These are phyloP conservation scores for Lagenidium sp. DNA, from an alignment of 352 stramenopile genomes.

Conservation along the genomic window DNA sequence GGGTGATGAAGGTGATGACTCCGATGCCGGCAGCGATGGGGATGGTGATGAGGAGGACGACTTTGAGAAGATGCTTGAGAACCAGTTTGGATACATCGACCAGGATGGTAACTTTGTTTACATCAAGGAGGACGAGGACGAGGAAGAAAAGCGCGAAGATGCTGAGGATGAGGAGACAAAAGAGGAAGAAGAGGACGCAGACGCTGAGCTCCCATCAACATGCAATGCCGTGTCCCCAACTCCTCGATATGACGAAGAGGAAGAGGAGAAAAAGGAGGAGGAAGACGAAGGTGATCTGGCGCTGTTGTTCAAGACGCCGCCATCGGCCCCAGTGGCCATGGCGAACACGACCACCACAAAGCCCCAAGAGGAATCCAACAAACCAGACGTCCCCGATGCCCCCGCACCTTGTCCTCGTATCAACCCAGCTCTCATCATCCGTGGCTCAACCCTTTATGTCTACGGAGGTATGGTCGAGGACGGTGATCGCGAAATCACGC, in stretches of 20 bases:
- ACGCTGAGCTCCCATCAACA: too few relatives aligned
- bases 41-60: slow-evolving; percentile 67
- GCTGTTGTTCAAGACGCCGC: too few relatives aligned
- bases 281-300: slow-evolving; percentile 3
- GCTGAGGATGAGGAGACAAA: slow-evolving; percentile 45
- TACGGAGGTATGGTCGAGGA: slow-evolving; percentile 92
- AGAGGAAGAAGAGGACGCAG: slow-evolving; percentile 18
- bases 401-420: slow-evolving; percentile 71
- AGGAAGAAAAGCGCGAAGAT: slow-evolving; percentile 49
- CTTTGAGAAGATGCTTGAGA: slow-evolving; percentile 74
- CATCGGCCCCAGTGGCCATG: not conserved
- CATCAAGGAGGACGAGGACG: slow-evolving; percentile 86
- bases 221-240: too few relatives aligned
- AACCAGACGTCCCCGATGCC: slow-evolving; percentile 12
- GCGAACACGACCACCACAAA: slow-evolving; percentile 1
- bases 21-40: slow-evolving; percentile 34
- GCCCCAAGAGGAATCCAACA: slow-evolving; percentile 7
- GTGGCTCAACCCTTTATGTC: slow-evolving; percentile 87
- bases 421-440: slow-evolving; percentile 83
- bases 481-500: slow-evolving; percentile 91
- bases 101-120: slow-evolving; percentile 94
- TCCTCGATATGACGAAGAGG: slow-evolving; percentile 11
- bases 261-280: slow-evolving; percentile 21
- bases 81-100: slow-evolving; percentile 95
- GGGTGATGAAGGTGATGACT: slow-evolving; percentile 25